These are phyloP conservation scores for Pyrenochaeta sp. DNA, from an alignment of 2,329 filamentous ascomycete genomes.

Conservation along the genomic window DNA sequence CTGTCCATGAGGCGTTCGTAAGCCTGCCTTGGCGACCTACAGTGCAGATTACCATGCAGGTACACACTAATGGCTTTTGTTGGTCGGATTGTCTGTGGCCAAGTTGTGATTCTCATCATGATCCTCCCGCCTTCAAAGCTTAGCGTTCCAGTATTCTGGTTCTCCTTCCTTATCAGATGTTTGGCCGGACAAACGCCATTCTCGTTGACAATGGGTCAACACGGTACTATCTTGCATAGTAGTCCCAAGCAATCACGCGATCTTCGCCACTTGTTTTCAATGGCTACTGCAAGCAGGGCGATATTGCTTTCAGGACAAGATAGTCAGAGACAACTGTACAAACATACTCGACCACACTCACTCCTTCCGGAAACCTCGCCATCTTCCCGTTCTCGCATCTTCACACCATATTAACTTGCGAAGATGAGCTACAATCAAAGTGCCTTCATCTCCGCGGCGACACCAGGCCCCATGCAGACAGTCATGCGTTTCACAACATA, in stretches of 20 bases:
- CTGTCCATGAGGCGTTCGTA: not conserved
- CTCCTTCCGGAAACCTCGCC: not conserved
- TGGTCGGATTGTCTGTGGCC: not conserved
- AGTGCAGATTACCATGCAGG: not conserved
- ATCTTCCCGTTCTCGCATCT: not conserved
- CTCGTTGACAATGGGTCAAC: not conserved
- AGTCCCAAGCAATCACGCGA: not conserved
- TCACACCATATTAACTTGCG: not conserved
- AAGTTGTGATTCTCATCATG: not conserved
- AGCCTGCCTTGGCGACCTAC: not conserved
- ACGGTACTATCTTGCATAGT: not conserved
- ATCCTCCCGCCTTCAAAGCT: not conserved
- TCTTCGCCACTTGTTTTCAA: not conserved
- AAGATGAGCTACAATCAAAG: not conserved
- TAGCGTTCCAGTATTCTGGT: not conserved
- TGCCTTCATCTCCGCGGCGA: not conserved
- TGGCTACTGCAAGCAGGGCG: not conserved
- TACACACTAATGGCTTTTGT: not conserved
- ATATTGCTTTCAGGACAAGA: too few relatives aligned
- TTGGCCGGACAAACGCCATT: not conserved
- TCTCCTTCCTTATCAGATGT: not conserved
- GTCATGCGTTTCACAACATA: slow-evolving; percentile 5
- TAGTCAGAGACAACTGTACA: not conserved
- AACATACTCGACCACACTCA: not conserved
- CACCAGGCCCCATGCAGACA: not conserved